Evolutionary conservation across 2,329 filamentous ascomycete species (phyloP), one percentile per base, ranked within the genome.

Genomic region (Dactylellina cionopaga): DNA sequence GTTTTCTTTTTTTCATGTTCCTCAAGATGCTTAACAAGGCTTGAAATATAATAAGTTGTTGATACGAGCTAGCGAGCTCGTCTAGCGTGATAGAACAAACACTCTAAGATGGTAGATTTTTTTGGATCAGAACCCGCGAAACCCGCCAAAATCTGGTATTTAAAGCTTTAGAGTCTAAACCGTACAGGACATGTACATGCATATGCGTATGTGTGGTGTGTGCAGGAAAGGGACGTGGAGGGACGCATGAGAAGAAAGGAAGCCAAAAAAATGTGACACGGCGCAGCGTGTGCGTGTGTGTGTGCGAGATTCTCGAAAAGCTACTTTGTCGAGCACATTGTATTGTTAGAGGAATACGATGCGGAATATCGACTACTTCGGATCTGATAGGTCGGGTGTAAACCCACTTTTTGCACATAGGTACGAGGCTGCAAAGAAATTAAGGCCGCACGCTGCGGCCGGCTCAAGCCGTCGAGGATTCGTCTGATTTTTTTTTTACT

Each of bases 381-480:
- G 39, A 58, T 58, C 43, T 66, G 60, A 65, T 65, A 65, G 60
- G 60, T 31, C 35, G 39, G 13, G 6, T 54, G 33, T 39, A 55
- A 46, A 46, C n/a, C n/a, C n/a, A n/a, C n/a, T n/a, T n/a, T n/a
- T 65, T 49, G 47, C 60, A 39, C 49, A 65, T 37, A 22, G 2
- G 51, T 33, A 55, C 58, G 46, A 63, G 58, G 44, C 55, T 59
- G 55, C 3, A n/a, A 25, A 46, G 15, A 39, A 44, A 47, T 44
- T 31, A 47, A 47, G 6, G 47, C 37, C 29, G 62, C 51, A 63
- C 58, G 35, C n/a, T n/a, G n/a, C n/a, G n/a, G n/a, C 44, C 62
- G 62, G 62, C 43, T 66, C 51, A 41, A 66, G 62, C 62, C 62
- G 62, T 66, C 29, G 44, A 51, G 37, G 62, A 66, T 66, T 66